Base-by-base conservation (phyloP, 495 filamentous ascomycete species). In the Thermothielavioides terrestris region DNA sequence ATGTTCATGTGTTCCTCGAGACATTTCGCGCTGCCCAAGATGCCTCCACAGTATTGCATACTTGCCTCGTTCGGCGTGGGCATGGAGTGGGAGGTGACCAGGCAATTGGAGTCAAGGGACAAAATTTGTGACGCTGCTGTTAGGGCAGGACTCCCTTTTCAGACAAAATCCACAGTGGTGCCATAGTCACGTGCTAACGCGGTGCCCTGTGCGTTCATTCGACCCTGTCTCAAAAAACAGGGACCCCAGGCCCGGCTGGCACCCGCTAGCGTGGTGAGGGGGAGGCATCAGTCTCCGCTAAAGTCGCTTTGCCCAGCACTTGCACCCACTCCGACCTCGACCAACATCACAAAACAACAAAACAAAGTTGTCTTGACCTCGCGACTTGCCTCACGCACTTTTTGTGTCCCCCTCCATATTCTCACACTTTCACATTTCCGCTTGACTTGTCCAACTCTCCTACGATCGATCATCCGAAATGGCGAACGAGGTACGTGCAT, bases 401-500 rank as follows among this genome's bases (percentile, higher is more conserved):
- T 43, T 22, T 26, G 14, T 34, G 38, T 21, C 42, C 46, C 38
- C 37, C 18, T 48, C 42, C 40, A 21, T 42, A 42, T 55, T 59
- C 54, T 53, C 31, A 42, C 36, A 48, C 42, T 47, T 46, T 54
- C 60, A 56, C 53, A 54, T 54, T 34, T 21, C 17, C 21, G 2
- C 25, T 15, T 4, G 42, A 62, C 55, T 50, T 61, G 36, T 34
- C 46, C 61, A 59, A 56, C 46, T 55, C 58, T 46, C 31, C 47
- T 42, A 46, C 44, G 53, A 44, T 42, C 15, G 34, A 53, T 43
- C 42, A 46, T 39, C 34, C 40, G 81, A 68, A 57, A 85, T 85
- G 81, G 80, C 81, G 60, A 81, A 70, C 59, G 81, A 85, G 73
- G 81, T 84, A 70, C 69, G 80, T 77, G 45, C 48, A 46, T 28